Evolutionary conservation across 1,284 basidiomycete genomes (phyloP).

Genomic region (Sutorius eximius): DNA sequence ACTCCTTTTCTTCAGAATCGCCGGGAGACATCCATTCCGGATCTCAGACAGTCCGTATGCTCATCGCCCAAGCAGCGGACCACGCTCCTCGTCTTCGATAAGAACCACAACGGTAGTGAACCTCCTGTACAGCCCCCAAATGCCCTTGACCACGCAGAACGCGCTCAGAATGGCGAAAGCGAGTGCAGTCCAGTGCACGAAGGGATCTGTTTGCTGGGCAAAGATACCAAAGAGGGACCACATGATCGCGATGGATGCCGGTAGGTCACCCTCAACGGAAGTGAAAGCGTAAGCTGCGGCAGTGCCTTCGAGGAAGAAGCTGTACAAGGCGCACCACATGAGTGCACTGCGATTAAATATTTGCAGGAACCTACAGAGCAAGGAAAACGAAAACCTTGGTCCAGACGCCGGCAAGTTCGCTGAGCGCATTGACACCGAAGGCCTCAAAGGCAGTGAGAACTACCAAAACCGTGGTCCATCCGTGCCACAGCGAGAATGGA

Average conservation of each 20-base stretch:
- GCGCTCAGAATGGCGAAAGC: constrained; percentile 85
- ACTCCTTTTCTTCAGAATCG: neutral
- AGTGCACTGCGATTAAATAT: constrained; percentile 7
- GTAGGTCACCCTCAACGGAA: constrained; percentile 86
- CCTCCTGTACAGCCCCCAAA: constrained; percentile 50
- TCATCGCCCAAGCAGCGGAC: constrained; percentile 60
- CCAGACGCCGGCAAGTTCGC: constrained; percentile 75
- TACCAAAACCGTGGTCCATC: constrained; percentile 92
- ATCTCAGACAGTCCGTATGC: neutral
- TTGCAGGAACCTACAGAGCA: constrained; percentile 53
- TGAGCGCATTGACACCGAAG: constrained; percentile 77
- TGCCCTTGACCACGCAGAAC: constrained; percentile 79
- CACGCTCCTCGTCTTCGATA: constrained; percentile 83
- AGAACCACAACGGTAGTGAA: constrained; percentile 48
- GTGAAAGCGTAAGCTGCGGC: constrained; percentile 91
- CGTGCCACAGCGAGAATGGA: constrained; percentile 92
- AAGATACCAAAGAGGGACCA: constrained; percentile 87
- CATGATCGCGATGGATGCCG: constrained; percentile 82
- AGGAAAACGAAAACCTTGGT: constrained; percentile 95
- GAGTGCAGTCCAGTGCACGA: constrained; percentile 89
- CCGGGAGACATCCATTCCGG: neutral
- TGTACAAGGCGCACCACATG: constrained; percentile 27
- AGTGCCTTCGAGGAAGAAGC: constrained; percentile 92
- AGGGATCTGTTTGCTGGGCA: constrained; percentile 60
- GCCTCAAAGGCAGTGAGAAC: constrained; percentile 88